Percentiles rank a stretch among this genome's conserved stretches.
phyloP scores from a whole-genome alignment of 2,329 filamentous ascomycete species.

The Domatiomyces globalis region DNA sequence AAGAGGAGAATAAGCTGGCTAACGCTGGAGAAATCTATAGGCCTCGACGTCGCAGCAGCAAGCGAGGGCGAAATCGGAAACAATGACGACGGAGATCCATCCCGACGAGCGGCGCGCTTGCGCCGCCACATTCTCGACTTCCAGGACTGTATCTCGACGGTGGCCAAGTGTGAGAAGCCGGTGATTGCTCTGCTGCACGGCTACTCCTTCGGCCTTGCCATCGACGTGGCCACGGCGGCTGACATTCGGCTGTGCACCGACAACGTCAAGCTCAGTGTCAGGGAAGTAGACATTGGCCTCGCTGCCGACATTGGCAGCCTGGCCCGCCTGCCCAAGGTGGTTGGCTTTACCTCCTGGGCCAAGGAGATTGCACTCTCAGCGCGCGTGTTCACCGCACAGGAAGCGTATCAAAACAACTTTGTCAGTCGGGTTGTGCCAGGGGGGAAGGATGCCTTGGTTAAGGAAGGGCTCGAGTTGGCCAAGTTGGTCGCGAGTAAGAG shows the following conservation, averaged over 20 bases:
- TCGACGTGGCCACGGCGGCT: constrained; percentile 42
- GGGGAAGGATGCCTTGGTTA: constrained; percentile 47
- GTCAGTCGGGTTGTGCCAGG: constrained; percentile 26
- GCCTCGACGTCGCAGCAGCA: constrained; percentile 67
- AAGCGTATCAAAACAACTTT: constrained; percentile 31
- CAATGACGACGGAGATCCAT: constrained; percentile 38
- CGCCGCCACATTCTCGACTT: constrained; percentile 63
- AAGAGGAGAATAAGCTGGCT: too few species aligned
- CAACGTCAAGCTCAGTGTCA: constrained; percentile 29
- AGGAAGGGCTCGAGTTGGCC: constrained; percentile 50
- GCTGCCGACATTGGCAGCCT: constrained; percentile 37
- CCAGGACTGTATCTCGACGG: constrained; percentile 58
- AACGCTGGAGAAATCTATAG: constrained; percentile 30
- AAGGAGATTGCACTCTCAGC: constrained; percentile 35
- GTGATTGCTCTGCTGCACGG: constrained; percentile 74
- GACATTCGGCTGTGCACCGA: constrained; percentile 30
- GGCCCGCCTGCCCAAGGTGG: constrained; percentile 33
- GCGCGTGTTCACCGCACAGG: constrained; percentile 30
- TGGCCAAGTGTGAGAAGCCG: constrained; percentile 84
- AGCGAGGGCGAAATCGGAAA: constrained; percentile 34
- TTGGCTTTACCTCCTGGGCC: constrained; percentile 31
- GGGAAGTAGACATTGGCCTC: constrained; percentile 37
- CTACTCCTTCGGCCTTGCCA: constrained; percentile 60
- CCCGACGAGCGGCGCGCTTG: constrained; percentile 48
- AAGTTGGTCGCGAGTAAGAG: constrained; percentile 61